These are phyloP conservation scores for Pseudonitzschia multistriata DNA, from an alignment of 108 stramenopile genomes.

Conservation along the genomic window DNA sequence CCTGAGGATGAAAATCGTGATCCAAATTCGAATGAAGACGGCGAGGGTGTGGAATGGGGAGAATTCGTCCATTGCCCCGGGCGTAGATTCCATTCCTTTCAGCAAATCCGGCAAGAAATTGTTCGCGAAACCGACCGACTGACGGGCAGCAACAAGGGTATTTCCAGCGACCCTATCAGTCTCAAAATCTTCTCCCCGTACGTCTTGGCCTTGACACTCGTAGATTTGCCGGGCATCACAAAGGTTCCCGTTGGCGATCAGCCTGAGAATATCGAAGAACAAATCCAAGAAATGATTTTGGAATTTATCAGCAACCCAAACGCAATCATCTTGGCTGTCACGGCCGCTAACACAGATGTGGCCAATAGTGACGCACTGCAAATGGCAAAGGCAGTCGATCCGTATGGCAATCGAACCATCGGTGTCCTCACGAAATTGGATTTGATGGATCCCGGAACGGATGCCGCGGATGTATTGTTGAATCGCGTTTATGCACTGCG, in stretches of 20 bases:
- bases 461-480: constrained; percentile 86
- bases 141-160: constrained; percentile 93
- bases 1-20: constrained; percentile 25
- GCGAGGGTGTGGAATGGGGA: constrained; percentile 75
- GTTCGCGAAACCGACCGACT: constrained; percentile 90
- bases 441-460: constrained; percentile 98
- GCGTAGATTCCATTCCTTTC: constrained; percentile 83
- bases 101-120: constrained; percentile 91
- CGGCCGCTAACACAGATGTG: constrained; percentile 94
- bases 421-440: constrained; percentile 98
- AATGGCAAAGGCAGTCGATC: constrained; percentile 91
- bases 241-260: constrained; percentile 97
- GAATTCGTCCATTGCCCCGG: constrained; percentile 96
- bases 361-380: constrained; percentile 97
- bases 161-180: constrained; percentile 87
- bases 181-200: constrained; percentile 92
- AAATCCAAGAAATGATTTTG: constrained; percentile 89
- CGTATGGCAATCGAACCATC: constrained; percentile 91
- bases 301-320: constrained; percentile 92
- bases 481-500: constrained; percentile 91
- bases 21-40: constrained; percentile 17
- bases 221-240: constrained; percentile 96
- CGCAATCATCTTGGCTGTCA: constrained; percentile 96
- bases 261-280: constrained; percentile 94
- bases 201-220: constrained; percentile 96